Conservation (phyloP, 768 basidiomycete species). For the Mycena vulgaris region DNA sequence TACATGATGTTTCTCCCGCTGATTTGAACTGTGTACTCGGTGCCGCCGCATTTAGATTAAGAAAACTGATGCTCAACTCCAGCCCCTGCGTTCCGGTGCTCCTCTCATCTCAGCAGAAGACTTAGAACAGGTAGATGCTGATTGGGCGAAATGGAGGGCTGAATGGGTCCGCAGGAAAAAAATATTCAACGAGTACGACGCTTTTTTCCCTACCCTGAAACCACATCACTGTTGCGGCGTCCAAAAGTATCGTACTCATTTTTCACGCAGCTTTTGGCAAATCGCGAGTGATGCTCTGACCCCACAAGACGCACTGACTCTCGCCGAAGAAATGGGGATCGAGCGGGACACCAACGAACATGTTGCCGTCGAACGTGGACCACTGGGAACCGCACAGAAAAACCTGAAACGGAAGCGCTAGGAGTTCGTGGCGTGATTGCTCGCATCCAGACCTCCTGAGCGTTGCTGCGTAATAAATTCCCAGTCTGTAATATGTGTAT, state of each 20-base stretch:
- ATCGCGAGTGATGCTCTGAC: constrained; percentile 77
- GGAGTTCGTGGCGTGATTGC: no score
- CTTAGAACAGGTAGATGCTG: constrained; percentile 74
- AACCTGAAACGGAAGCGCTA: constrained; percentile 69
- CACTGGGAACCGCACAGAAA: constrained; percentile 63
- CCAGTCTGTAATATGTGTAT: constrained; percentile 20
- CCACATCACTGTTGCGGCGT: neutral
- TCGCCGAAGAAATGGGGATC: constrained; percentile 87
- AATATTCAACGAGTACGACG: constrained; percentile 82
- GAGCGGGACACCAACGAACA: constrained; percentile 86
- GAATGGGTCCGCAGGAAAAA: constrained; percentile 88
- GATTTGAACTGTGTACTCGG: constrained; percentile 24
- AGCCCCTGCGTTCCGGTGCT: constrained; percentile 77
- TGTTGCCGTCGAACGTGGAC: constrained; percentile 70
- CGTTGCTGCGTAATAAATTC: constrained; percentile 15
- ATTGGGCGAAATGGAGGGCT: constrained; percentile 85
- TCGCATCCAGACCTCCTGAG: constrained; percentile 4
- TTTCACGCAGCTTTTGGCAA: constrained; percentile 77
- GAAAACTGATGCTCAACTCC: constrained; percentile 64
- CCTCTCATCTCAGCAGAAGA: constrained; percentile 81
- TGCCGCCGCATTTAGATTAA: constrained; percentile 58
- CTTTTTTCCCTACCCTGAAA: neutral
- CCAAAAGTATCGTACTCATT: neutral
- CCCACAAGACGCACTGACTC: constrained; percentile 73
- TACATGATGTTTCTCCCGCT: constrained; percentile 18